A percentile compares a stretch with the other conserved stretches of the same genome.
Conservation (phyloP, 164 flowering plant genomes). For the Sextonia rubra region DNA sequence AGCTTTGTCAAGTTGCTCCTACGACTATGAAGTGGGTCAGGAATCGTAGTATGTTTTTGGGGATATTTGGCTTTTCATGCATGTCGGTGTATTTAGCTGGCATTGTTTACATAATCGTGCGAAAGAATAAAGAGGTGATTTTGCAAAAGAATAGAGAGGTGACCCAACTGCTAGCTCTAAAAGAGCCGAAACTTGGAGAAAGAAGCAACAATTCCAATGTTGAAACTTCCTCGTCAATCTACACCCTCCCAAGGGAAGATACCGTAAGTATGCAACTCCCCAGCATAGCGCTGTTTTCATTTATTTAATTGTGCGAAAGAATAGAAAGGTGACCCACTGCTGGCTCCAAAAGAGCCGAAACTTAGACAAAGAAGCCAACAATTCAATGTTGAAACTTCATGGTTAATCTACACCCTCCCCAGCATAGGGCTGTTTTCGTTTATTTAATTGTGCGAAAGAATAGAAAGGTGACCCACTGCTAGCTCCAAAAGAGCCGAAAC, state of each 20-base stretch:
- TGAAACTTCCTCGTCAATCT: constrained; percentile 14
- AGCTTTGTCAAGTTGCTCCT: constrained; percentile 58
- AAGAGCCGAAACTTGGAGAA: constrained; percentile 29
- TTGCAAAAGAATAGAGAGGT: constrained; percentile 43
- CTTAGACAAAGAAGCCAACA: constrained; percentile 15
- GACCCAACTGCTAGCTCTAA: constrained; percentile 41
- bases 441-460: constrained; percentile 65
- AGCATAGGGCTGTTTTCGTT: too few relatives aligned
- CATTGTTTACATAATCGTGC: constrained; percentile 57
- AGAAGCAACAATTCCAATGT: constrained; percentile 13
- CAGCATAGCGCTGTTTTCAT: constrained; percentile 34
- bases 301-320: too few relatives aligned
- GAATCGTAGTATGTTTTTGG: constrained; percentile 41
- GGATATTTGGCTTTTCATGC: constrained; percentile 58
- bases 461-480: constrained; percentile 37
- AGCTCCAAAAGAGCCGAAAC: constrained; percentile 38
- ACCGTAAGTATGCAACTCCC: constrained; percentile 82
- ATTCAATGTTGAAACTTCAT: constrained; percentile 12
- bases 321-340: constrained; percentile 36
- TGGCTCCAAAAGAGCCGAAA: constrained; percentile 42
- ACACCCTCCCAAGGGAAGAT: constrained; percentile 63
- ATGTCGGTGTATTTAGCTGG: constrained; percentile 67
- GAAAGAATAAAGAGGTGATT: too few relatives aligned
- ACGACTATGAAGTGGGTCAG: constrained; percentile 36
- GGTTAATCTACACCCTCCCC: constrained; percentile 20